phyloP scores from a whole-genome alignment of 2,329 filamentous ascomycete species.

The Seiridium cupressi region DNA sequence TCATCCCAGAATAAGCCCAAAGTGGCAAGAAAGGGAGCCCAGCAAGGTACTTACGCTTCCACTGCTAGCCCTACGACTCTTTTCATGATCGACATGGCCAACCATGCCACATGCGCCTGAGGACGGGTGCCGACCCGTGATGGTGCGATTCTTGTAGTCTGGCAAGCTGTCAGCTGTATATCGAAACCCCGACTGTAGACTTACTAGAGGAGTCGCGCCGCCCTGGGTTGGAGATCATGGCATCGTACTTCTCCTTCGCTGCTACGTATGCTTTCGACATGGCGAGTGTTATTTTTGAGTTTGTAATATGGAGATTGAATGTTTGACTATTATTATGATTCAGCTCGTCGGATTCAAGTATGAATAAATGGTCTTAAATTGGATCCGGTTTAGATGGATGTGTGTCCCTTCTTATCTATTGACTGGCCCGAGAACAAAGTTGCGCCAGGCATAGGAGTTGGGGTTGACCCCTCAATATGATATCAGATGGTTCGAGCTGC shows the following conservation, averaged over 20 bases:
- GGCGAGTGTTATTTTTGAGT: slow-evolving; percentile 1
- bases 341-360: too few species aligned
- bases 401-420: background rate
- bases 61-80: slow-evolving; percentile 23
- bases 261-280: slow-evolving; percentile 27
- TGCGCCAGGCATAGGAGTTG: background rate
- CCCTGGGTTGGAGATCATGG: slow-evolving; percentile 28
- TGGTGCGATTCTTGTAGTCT: slow-evolving; percentile 29
- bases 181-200: slow-evolving; percentile 8
- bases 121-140: slow-evolving; percentile 23
- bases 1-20: too few species aligned
- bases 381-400: too few species aligned
- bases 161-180: background rate
- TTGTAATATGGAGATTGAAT: background rate
- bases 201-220: slow-evolving; percentile 28
- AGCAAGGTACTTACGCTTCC: background rate
- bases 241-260: slow-evolving; percentile 33
- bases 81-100: slow-evolving; percentile 22
- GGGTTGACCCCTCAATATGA: slow-evolving; percentile 1
- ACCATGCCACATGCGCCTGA: slow-evolving; percentile 22
- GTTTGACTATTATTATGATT: too few species aligned
- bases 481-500: background rate
- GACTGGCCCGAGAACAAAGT: background rate
- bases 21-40: too few species aligned
- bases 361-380: too few species aligned